phyloP scores from a whole-genome alignment of 2,329 filamentous ascomycete genomes.

The Graphiopsis chlorocephala region DNA sequence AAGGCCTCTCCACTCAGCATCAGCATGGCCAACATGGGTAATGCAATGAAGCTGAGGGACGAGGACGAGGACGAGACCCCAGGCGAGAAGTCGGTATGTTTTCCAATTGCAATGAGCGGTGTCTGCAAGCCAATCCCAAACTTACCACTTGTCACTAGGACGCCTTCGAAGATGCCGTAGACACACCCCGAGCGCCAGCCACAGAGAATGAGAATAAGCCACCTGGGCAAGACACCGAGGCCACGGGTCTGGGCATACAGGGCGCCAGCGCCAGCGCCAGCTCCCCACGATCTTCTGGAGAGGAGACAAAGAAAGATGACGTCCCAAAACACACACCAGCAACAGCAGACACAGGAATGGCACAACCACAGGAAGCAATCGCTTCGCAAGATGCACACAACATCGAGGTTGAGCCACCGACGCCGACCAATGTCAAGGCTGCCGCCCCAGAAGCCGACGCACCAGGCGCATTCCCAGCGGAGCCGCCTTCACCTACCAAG shows the following conservation, averaged over 20 bases:
- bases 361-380: not conserved
- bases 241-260: constrained; percentile 17
- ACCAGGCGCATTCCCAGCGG: constrained; percentile 8
- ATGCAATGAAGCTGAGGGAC: constrained; percentile 28
- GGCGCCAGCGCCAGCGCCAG: constrained; percentile 40
- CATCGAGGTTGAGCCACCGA: constrained; percentile 2
- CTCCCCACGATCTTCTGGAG: constrained; percentile 28
- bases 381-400: not conserved
- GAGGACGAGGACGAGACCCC: constrained; percentile 22
- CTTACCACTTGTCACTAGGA: constrained; percentile 50
- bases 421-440: constrained; percentile 3
- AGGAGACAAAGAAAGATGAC: constrained; percentile 11
- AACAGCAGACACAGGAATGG: constrained; percentile 1
- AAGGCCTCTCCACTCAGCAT: constrained; percentile 19
- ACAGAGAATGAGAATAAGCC: constrained; percentile 25
- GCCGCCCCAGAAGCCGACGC: not conserved
- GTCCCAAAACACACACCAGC: not conserved
- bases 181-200: constrained; percentile 43
- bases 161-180: constrained; percentile 74
- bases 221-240: constrained; percentile 25
- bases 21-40: constrained; percentile 26
- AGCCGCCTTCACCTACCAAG: constrained; percentile 6
- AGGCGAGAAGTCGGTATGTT: constrained; percentile 14
- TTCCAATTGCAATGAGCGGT: not conserved
- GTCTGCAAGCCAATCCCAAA: not conserved